These are phyloP conservation scores for Geosmithia putterillii DNA, from an alignment of 2,329 filamentous ascomycete genomes.

Conservation along the genomic window DNA sequence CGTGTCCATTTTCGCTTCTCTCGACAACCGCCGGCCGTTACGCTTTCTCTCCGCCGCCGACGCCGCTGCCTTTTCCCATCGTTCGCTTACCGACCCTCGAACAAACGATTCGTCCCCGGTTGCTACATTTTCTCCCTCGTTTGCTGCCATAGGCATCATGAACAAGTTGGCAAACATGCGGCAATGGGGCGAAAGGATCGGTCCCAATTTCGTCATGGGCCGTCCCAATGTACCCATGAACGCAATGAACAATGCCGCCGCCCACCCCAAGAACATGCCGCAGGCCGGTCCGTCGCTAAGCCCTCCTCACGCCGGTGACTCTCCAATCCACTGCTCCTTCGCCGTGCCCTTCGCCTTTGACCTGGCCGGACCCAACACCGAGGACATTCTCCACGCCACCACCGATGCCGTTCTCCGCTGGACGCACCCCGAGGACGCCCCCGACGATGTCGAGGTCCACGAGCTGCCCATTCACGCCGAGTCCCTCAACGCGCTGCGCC, in stretches of 20 bases:
- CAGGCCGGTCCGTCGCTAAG: conserved; percentile 44
- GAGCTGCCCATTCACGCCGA: conserved; percentile 85
- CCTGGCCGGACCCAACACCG: conserved; percentile 80
- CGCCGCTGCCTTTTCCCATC: conserved; percentile 11
- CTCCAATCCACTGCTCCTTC: conserved; percentile 85
- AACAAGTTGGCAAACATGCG: conserved; percentile 62
- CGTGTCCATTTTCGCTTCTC: conserved; percentile 3
- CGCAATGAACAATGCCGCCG: conserved; percentile 42
- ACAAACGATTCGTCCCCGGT: conserved; percentile 15
- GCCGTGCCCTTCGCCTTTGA: conserved; percentile 94
- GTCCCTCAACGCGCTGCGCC: conserved; percentile 69
- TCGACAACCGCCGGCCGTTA: conserved; percentile 1
- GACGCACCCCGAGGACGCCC: conserved; percentile 82
- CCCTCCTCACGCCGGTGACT: conserved; percentile 59
- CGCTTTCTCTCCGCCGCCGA: conserved; percentile 6
- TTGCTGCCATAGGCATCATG: conserved; percentile 49
- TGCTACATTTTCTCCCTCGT: conserved; percentile 2
- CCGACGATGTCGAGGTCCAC: conserved; percentile 73
- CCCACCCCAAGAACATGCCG: conserved; percentile 43
- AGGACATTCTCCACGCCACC: conserved; percentile 90
- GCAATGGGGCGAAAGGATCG: conserved; percentile 61
- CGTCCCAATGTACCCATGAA: conserved; percentile 34
- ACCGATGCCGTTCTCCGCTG: conserved; percentile 78
- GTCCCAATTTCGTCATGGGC: conserved; percentile 54
- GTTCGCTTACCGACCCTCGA: conserved; percentile 12